phyloP scores from a whole-genome alignment of 1,284 basidiomycete species.

The Ganoderma resinaceum region DNA sequence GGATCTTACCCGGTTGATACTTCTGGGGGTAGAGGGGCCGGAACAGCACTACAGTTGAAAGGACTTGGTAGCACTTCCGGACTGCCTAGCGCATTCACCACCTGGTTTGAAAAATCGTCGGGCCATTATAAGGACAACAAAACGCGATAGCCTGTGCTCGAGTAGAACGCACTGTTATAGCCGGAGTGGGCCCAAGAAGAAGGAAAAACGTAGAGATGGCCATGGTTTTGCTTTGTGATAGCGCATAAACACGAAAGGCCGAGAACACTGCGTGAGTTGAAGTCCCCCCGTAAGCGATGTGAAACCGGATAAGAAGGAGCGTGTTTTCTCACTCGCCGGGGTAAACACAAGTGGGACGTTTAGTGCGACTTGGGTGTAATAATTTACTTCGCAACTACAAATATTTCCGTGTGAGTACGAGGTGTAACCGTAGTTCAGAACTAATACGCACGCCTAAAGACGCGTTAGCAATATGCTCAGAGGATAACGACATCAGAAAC shows the following conservation, averaged over 20 bases:
- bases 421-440: neutral
- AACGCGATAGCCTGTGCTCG: no score
- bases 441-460: neutral
- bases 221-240: neutral
- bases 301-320: neutral
- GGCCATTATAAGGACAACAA: neutral
- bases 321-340: neutral
- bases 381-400: neutral
- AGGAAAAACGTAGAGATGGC: neutral
- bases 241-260: neutral
- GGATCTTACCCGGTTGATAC: no score
- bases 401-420: neutral
- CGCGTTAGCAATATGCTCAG: neutral
- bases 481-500: neutral
- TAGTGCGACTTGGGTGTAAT: neutral
- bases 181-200: neutral
- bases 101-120: neutral
- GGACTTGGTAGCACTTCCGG: neutral
- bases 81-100: neutral
- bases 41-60: neutral
- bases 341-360: neutral
- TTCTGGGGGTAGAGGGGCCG: no score
- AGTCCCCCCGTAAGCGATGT: neutral
- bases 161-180: no score
- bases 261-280: neutral